A percentile compares a stretch with the other conserved stretches of the same genome.
Conservation (phyloP, 495 filamentous ascomycete species). For the Copromyces sp. region DNA sequence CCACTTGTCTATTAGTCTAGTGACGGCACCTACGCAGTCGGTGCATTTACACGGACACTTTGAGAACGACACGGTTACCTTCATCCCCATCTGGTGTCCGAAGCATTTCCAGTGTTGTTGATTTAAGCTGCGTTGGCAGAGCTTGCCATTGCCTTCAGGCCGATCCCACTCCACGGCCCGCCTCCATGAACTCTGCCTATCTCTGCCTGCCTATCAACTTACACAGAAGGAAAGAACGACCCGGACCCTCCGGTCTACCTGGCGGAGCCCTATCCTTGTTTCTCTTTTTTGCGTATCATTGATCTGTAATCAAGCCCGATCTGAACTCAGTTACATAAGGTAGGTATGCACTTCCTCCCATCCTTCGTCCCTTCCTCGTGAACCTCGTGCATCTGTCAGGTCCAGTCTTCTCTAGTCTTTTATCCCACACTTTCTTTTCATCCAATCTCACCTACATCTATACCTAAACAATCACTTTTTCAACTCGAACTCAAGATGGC, state of each 20-base stretch:
- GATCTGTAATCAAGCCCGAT: background rate
- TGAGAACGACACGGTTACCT: background rate
- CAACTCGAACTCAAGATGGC: conserved; percentile 3
- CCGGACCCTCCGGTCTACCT: background rate
- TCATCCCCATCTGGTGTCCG: background rate
- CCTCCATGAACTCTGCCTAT: background rate
- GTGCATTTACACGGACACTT: background rate
- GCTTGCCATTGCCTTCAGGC: background rate
- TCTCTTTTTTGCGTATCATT: background rate
- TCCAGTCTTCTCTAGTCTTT: background rate
- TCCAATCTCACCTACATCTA: background rate
- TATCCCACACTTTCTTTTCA: background rate
- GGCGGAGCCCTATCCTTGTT: background rate
- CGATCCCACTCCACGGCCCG: background rate
- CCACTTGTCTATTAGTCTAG: background rate
- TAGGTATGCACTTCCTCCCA: background rate
- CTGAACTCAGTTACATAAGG: background rate
- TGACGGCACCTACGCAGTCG: background rate
- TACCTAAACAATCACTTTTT: background rate
- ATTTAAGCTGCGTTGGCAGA: background rate
- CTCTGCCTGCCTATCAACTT: background rate
- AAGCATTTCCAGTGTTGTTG: background rate
- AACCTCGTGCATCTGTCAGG: background rate
- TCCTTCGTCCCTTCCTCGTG: background rate
- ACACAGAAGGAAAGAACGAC: background rate